Evolutionary conservation across 495 filamentous ascomycete genomes (phyloP).

Genomic region (Lasiosphaeria hispida): DNA sequence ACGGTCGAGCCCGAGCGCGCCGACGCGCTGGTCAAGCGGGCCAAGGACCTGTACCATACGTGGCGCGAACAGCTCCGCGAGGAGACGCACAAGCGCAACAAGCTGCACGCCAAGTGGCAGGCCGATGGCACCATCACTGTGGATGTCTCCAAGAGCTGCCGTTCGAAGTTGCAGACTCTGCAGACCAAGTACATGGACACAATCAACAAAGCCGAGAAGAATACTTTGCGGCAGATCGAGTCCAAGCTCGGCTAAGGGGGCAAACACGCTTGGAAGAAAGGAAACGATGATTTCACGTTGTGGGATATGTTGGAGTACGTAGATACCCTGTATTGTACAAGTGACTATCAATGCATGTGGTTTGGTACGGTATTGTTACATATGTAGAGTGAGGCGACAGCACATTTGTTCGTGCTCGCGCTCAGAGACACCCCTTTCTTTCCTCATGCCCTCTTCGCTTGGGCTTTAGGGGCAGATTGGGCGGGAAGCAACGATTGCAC

Average conservation of each 20-base stretch:
- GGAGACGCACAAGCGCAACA: conserved; percentile 53
- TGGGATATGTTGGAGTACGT: conserved; percentile 21
- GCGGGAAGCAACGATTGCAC: conserved; percentile 25
- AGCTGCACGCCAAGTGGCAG: conserved; percentile 65
- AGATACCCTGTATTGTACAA: conserved; percentile 19
- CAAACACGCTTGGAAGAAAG: background rate
- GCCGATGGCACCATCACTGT: conserved; percentile 56
- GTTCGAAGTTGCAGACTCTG: conserved; percentile 64
- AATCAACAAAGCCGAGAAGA: conserved; percentile 67
- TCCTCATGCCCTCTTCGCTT: conserved; percentile 13
- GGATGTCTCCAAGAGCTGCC: conserved; percentile 66
- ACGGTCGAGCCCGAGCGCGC: conserved; percentile 61
- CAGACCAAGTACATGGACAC: conserved; percentile 66
- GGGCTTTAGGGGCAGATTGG: conserved; percentile 10
- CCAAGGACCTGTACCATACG: conserved; percentile 54
- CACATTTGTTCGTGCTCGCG: background rate
- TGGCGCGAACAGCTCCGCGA: conserved; percentile 59
- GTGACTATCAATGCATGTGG: conserved; percentile 13
- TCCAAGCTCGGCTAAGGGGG: conserved; percentile 14
- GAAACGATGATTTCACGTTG: background rate
- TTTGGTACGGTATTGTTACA: conserved; percentile 23
- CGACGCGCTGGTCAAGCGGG: conserved; percentile 60
- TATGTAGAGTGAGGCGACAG: background rate
- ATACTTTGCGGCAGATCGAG: conserved; percentile 48
- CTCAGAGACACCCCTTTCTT: background rate